These are phyloP conservation scores for Trichosporon coremiiforme DNA, from an alignment of 1,284 basidiomycete genomes.

Conservation along the genomic window DNA sequence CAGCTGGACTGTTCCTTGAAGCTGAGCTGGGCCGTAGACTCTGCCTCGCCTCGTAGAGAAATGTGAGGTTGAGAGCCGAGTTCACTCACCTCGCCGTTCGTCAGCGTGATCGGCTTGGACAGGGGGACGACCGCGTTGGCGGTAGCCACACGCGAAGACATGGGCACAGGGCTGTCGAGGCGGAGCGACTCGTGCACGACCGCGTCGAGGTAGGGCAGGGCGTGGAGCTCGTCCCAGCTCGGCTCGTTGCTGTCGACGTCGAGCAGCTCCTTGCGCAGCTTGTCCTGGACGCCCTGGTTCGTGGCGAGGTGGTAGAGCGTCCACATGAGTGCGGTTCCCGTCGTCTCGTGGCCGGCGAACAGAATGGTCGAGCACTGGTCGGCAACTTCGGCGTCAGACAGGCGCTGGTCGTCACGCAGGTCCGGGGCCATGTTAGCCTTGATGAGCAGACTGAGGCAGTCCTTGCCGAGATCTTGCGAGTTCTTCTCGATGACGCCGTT, in stretches of 20 bases:
- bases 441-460: constrained; percentile 61
- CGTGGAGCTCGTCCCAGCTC: constrained; percentile 49
- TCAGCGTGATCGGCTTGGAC: constrained; percentile 51
- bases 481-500: constrained; percentile 50
- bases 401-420: constrained; percentile 61
- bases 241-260: constrained; percentile 51
- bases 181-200: constrained; percentile 71
- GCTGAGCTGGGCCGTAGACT: no score
- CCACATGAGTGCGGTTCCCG: constrained; percentile 71
- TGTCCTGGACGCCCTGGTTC: constrained; percentile 62
- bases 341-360: constrained; percentile 72
- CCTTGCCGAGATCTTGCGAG: constrained; percentile 59
- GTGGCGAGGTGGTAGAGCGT: constrained; percentile 67
- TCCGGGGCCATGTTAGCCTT: constrained; percentile 65
- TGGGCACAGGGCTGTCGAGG: constrained; percentile 67
- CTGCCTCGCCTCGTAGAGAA: no score
- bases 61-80: no score
- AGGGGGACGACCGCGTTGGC: constrained; percentile 68
- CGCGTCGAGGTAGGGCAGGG: constrained; percentile 63
- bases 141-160: constrained; percentile 64
- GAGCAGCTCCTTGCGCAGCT: constrained; percentile 63
- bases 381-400: constrained; percentile 68
- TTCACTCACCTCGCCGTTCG: constrained; percentile 52
- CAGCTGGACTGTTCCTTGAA: no score
- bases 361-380: constrained; percentile 78